Evolutionary conservation across 306 rosid species (phyloP), one percentile per base, ranked within the genome.

Genomic region (Cercis canadensis): DNA sequence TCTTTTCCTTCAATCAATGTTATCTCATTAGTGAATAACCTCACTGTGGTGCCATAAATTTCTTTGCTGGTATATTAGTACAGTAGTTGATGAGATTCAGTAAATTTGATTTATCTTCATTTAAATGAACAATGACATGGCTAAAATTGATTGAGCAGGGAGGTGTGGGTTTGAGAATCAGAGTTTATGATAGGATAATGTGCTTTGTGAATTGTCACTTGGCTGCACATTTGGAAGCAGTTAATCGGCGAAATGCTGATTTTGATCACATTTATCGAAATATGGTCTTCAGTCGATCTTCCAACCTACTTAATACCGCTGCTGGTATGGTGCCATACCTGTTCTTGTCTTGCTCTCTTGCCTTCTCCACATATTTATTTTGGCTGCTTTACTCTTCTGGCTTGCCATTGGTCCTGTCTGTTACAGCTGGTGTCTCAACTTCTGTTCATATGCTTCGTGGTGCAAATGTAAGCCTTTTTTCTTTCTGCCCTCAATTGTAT

Each of bases 171-270:
- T 83, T 95, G 96, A 86, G 96, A 82, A 95, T 95, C 80, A 82
- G 99, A 86, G 96, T 95, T 34, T 92, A 85, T 50, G 99, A 95
- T 72, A 82, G 97, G 76, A 95, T 87, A 85, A 92, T 95, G 86
- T 95, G 97, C 89, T 95, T 95, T 85, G 99, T 95, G 72, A 95
- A 95, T 87, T 95, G 99, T 82, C 99, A 95, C 85, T 86, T 95
- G 90, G 99, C 97, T 39, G 99, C 99, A 68, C 99, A 95, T 78
- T 79, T 95, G 86, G 99, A 95, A 85, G 99, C 97, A 37, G 89
- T 95, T 47, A 95, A 85, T 80, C 90, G 99, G 58, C 90, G 99
- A 9, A 95, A 95, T 81, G 97, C 99, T 70, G 99, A 91, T 80
- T 91, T 95, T 68, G 96, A 91, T 78, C 97, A 95, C 89, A 95